Base-by-base conservation (phyloP, 108 stramenopile species). In the Nitzschia sp. region DNA sequence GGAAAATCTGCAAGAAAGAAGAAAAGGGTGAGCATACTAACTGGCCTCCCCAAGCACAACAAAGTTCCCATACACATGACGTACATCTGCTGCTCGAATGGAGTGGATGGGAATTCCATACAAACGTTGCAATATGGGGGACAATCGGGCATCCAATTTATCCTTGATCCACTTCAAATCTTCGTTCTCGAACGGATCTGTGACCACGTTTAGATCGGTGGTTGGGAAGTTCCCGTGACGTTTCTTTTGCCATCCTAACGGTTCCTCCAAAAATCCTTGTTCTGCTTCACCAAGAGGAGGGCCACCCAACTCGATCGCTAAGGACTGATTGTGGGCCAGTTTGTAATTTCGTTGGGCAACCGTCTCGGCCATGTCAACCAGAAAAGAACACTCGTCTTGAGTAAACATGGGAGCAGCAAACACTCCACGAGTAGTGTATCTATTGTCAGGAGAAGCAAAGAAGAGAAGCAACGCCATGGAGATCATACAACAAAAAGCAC, bases 161-260 rank as follows among this genome's bases (percentile, higher is more conserved):
- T 70, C 14, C 15, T 41, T 48, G 7, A 85, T 41, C 41, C 55
- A 83, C 7, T 70, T 54, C 38, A 72, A 63, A 61, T 85, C 79
- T 34, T 78, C 63, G 10, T 58, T 51, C 9, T 70, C 67, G 60
- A 84, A 83, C 19, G 75, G 80, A 64, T 84, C 87, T 7, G 71
- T 73, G 0, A 81, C 71, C 9, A 85, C 20, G 51, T 88, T 88
- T 38, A 88, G 59, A 71, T 88, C 87, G 2, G 84, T 84, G 10
- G 87, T 88, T 20, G 87, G 83, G 55, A 83, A 80, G 11, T 29
- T 17, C 9, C 11, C 58, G 51, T 88, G 87, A 7, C 83, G 75
- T 42, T 70, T 69, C 41, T 84, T 83, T 43, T 78, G 79, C 83
- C 83, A 87, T 12, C 81, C 79, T 8, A 29, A 0, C 11, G 83